Conservation (phyloP, 2,329 filamentous ascomycete species). For the Talaromyces pinophilus region DNA sequence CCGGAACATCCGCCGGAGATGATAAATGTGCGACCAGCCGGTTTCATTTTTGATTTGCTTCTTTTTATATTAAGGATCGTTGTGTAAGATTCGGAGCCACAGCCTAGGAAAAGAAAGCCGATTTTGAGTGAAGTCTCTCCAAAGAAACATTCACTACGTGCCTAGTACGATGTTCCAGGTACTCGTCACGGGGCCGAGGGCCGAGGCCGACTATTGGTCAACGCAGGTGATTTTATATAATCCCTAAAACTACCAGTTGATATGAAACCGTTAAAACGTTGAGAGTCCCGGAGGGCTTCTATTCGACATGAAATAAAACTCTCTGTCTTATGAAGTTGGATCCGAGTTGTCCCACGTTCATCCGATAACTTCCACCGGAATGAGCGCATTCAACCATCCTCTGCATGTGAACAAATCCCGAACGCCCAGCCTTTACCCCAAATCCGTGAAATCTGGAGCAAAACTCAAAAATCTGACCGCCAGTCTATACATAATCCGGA, state of each 20-base stretch:
- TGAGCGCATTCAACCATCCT: background rate
- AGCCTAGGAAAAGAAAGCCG: background rate
- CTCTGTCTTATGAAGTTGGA: background rate
- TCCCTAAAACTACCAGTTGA: background rate
- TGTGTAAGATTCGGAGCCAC: background rate
- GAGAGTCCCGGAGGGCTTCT: background rate
- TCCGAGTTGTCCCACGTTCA: background rate
- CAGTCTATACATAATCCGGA: background rate
- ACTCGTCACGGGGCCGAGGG: background rate
- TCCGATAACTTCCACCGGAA: background rate
- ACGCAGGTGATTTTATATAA: background rate
- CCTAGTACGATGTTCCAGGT: too few relatives aligned
- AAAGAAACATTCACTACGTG: background rate
- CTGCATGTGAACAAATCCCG: background rate
- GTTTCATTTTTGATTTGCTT: conserved; percentile 10
- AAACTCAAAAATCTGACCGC: background rate
- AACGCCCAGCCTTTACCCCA: background rate
- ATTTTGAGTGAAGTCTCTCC: background rate
- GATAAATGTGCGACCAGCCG: conserved; percentile 10
- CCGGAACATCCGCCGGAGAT: conserved; percentile 34
- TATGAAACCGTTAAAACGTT: background rate
- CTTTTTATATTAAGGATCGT: background rate
- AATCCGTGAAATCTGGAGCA: background rate
- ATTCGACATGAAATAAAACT: background rate
- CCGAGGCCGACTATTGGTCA: conserved; percentile 10